Base-by-base conservation (phyloP, 805 yeast genomes). In the Helenozyma baotianmanensis region DNA sequence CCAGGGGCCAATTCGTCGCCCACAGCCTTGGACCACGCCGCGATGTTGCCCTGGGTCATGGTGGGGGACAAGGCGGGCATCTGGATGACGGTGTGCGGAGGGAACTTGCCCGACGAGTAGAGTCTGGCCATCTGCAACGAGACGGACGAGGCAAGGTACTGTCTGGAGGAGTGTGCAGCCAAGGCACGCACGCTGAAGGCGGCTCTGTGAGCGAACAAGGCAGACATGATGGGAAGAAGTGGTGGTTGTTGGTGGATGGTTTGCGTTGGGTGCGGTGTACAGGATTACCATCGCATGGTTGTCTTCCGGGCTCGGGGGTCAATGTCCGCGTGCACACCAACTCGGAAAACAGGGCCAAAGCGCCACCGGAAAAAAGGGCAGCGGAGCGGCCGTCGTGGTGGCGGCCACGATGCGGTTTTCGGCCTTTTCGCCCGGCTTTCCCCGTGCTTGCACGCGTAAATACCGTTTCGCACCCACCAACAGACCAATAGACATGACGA, bases 41-140 rank as follows among this genome's bases (percentile, higher is more conserved):
- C 90, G 45, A 92, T 70, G 61, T 78, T 82, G 58, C 98, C 98
- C 57, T 85, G 90, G 41, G 96, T 84, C 99, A 92, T 92, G 34
- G 99, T 92, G 46, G 99, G 98, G n/a, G 97, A 90, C 53, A 92
- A 71, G 8, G 99, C 98, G 30, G 98, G 99, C 98, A 92, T 92
- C 59, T 81, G 82, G 51, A 92, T 87, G 54, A 92, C 80, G 40
- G 83, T 78, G 64, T 92, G 97, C 14, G 78, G 62, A 22, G 96
- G 96, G 65, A 76, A 85, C 47, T 66, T 64, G 24, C 60, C 60
- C 19, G 70, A 60, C 16, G 70, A 54, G 52, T 66, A 66, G 38
- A 60, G 58, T 50, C 72, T 54, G 21, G 64, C 62, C 50, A 58
- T 51, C 42, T 54, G 60, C 30, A 54, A 45, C 19, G 50, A 43